Evolutionary conservation across 306 rosid species (phyloP), one percentile per base, ranked within the genome.

Genomic region (Boehmeria nivea): DNA sequence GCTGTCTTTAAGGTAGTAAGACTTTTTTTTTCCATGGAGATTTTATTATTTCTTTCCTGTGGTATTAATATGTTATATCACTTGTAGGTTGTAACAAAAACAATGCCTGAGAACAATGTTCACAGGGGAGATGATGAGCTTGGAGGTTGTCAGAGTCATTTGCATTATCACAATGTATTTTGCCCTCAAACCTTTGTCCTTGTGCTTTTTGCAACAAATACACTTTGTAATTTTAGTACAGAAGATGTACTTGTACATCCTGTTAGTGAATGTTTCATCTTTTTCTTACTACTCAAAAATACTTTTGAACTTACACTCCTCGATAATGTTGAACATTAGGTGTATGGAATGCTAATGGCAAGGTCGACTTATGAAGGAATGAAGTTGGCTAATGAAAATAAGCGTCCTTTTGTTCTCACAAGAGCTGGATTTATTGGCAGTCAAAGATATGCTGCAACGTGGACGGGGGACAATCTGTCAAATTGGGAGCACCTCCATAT

Each of bases 401-500:
- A 75, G 73, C 94, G 95, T 56, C 97, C 97, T 51, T 89, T 89
- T 81, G 95, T 89, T 77, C 95, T 86, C 61, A 81, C 97, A 10
- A 81, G 97, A 73, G 95, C 95, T 74, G 97, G 95, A 74, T 83
- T 86, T 76, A 44, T 66, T 81, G 97, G 97, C 46, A 86, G 90
- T 79, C 97, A 89, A 78, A 80, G 88, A 79, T 79, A 81, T 71
- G 97, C 97, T 62, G 94, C 97, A 64, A 89, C 94, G 14, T 86
- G 95, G 95, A 89, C 95, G 0, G 97, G 95, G 16, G 97, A 89
- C 70, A 89, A 89, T 77, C 81, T 83, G 76, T 86, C 97, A 33
- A 86, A 63, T 64, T 89, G 95, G 97, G 97, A 86, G 71, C 95
- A 89, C 73, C 84, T 89, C 42, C 95, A 86, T 76, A 89, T 89